A percentile compares a stretch with the other conserved stretches of the same genome.
Evolutionary conservation across 176 grass and related monocot genomes (phyloP).

Genomic region (Oryza glaberrima): DNA sequence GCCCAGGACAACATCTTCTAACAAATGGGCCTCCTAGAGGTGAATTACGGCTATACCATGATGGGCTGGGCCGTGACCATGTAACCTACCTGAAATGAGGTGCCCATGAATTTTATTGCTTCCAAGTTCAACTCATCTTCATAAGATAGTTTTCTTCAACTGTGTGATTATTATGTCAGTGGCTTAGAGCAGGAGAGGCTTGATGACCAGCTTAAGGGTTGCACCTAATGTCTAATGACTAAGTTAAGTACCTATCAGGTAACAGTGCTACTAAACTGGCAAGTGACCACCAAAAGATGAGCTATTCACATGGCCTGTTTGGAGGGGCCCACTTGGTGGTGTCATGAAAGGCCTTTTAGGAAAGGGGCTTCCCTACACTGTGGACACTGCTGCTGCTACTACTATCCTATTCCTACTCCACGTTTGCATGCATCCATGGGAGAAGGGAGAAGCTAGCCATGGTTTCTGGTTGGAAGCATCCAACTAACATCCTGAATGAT

Average conservation of each 20-base stretch:
- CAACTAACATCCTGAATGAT: constrained; percentile 56
- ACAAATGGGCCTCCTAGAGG: background rate
- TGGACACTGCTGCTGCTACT: background rate
- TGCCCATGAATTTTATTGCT: background rate
- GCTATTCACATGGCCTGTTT: constrained; percentile 59
- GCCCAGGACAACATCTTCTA: background rate
- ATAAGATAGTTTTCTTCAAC: background rate
- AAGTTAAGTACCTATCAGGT: constrained; percentile 6
- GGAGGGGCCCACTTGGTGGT: constrained; percentile 31
- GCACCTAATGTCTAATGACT: background rate
- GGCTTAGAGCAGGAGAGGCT: background rate
- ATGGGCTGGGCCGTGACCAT: background rate
- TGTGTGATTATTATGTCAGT: background rate
- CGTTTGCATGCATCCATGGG: constrained; percentile 1
- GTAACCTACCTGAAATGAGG: background rate
- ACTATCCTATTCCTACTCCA: constrained; percentile 17
- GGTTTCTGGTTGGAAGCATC: constrained; percentile 41
- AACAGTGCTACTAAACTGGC: constrained; percentile 10
- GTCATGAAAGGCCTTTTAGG: constrained; percentile 40
- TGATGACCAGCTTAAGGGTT: background rate
- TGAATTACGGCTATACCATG: background rate
- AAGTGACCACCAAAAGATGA: constrained; percentile 32
- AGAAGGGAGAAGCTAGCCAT: constrained; percentile 17
- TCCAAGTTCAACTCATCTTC: background rate
- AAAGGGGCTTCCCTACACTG: constrained; percentile 30